Base-by-base conservation (phyloP, 257 asterid species). In the Verbena officinalis region DNA sequence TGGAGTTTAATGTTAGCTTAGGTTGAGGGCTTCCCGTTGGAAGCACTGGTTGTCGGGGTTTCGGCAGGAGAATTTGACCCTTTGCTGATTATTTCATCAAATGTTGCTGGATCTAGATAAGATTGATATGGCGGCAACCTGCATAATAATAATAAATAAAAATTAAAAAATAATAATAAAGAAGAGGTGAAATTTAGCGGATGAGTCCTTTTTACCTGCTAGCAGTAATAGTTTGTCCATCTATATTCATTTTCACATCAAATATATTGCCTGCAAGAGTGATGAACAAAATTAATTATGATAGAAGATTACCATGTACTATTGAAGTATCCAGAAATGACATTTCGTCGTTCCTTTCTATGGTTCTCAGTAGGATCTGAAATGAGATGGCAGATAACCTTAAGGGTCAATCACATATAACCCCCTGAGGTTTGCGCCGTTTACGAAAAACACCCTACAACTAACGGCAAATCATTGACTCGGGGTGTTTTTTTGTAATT, bases 161-260 rank as follows among this genome's bases (percentile, higher is more conserved):
- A n/a, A n/a, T n/a, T n/a, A n/a, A n/a, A n/a, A n/a, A n/a, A n/a
- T n/a, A n/a, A n/a, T n/a, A n/a, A 2, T 5, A 13, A 62, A 8
- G 34, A 5, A 42, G 15, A 10, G 16, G 15, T 9, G 31, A 45
- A 48, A 60, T 15, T 72, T 39, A 68, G 76, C 49, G 7, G 9
- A 39, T 23, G 55, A 57, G 22, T n/a, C 13, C 13, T 14, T n/a
- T 45, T 62, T 74, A 90, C 97, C 91, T 90, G 89, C 96, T 80
- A 49, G 90, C 95, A 33, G 83, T 86, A 17, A 82, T 81, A 59
- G 87, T 80, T 72, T 87, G 85, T 9, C 95, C 95, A 43, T 90
- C 91, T 20, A 79, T 81, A 44, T 79, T 85, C 94, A 85, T 86
- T 80, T 80, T 90, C 66, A 87, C 94, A 33, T 90, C 97, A 50